Base-by-base conservation (phyloP, 129 eudicot genomes). In the Centella asiatica region DNA sequence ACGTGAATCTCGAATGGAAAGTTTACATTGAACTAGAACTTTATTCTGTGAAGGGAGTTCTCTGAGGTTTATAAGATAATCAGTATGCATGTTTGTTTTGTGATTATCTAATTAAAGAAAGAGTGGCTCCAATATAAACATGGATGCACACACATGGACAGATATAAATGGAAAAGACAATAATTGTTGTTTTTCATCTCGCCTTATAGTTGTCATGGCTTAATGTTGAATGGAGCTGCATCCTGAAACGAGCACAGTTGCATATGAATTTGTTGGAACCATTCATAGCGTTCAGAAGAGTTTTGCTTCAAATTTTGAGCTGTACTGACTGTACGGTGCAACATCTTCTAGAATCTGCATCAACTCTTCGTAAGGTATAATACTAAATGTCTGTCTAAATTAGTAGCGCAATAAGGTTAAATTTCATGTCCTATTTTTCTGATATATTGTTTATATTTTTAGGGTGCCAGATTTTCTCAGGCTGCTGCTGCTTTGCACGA, bases 251-350 rank as follows among this genome's bases (percentile, higher is more conserved):
- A 69, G 75, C 90, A 60, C 94, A 82, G 69, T 71, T 82, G 68
- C 94, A 92, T 77, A 92, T 87, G 99, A 87, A 80, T 80, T 77
- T 92, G 70, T 57, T 92, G 76, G 99, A 92, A 69, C 99, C 96
- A 6, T 87, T 84, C 69, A 81, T 92, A 44, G 99, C 96, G 70
- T 87, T 92, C 68, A 87, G 99, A 79, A 81, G 80, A 80, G 81
- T 78, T 22, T 72, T 92, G 81, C 96, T 92, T 71, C 88, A 80
- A 67, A 78, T 87, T 60, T 77, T 92, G 68, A 77, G 83, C 64
- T 84, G 88, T 65, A 74, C 31, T 68, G 90, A 80, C 44, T 80
- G 67, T 74, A 78, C 69, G 27, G 77, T 82, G 60, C 86, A 84
- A 64, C 96, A 92, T 82, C 96, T 92, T 73, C 67, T 80, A 73